A percentile compares a stretch with the other conserved stretches of the same genome.
These are phyloP conservation scores for Cadophora sp. DNA, from an alignment of 2,329 filamentous ascomycete genomes.

Conservation along the genomic window DNA sequence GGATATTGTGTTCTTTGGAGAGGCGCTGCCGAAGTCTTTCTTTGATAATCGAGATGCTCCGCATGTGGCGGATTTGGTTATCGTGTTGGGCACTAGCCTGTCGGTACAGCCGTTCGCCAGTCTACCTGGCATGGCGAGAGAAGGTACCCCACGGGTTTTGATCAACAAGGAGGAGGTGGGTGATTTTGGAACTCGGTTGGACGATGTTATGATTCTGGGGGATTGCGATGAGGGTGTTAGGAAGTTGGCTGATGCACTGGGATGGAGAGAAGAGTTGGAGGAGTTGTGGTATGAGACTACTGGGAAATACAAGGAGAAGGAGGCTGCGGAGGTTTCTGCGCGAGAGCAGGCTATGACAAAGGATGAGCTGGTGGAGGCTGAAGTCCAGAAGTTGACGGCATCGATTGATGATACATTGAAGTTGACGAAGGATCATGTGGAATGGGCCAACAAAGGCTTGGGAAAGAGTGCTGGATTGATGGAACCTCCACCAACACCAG, in stretches of 20 bases:
- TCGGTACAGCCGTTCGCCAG: constrained; percentile 88
- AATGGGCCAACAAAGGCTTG: constrained; percentile 39
- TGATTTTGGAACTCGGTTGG: constrained; percentile 73
- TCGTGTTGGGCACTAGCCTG: constrained; percentile 89
- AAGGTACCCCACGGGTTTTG: constrained; percentile 75
- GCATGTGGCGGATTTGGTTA: constrained; percentile 73
- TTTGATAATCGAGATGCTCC: constrained; percentile 63
- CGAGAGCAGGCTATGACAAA: constrained; percentile 43
- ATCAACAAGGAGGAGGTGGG: constrained; percentile 90
- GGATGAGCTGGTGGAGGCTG: constrained; percentile 55
- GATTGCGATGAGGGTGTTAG: constrained; percentile 85
- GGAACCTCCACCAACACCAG: constrained; percentile 20
- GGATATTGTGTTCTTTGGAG: constrained; percentile 86
- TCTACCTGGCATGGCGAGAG: constrained; percentile 69
- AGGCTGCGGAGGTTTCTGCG: constrained; percentile 31
- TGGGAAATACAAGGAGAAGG: constrained; percentile 62
- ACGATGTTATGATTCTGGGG: constrained; percentile 85
- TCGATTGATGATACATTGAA: constrained; percentile 47
- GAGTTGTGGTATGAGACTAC: constrained; percentile 71
- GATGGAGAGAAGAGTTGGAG: constrained; percentile 88
- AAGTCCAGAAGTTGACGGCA: constrained; percentile 47
- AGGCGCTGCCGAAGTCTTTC: constrained; percentile 71
- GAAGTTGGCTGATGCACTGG: constrained; percentile 78
- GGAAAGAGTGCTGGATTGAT: constrained; percentile 23
- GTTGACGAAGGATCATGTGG: constrained; percentile 42